Conservation (phyloP, 2,329 filamentous ascomycete genomes). For the Penicillium sp. region DNA sequence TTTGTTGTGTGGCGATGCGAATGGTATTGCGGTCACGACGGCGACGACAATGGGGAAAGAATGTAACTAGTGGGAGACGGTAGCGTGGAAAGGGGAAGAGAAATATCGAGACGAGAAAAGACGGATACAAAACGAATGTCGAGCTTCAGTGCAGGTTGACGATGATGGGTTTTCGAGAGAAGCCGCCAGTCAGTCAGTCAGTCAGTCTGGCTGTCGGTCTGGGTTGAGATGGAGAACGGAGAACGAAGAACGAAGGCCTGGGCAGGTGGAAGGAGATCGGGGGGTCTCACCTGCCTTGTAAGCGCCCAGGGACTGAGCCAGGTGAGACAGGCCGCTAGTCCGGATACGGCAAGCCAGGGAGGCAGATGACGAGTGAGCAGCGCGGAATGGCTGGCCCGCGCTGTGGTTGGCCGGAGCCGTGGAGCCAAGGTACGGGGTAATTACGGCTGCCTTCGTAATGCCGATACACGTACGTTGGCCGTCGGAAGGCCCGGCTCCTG, state of each 20-base stretch:
- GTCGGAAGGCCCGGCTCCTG: neutral
- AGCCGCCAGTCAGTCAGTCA: neutral
- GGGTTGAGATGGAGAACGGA: neutral
- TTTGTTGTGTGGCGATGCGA: neutral
- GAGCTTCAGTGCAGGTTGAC: neutral
- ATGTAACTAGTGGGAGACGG: conserved; percentile 14
- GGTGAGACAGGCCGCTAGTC: neutral
- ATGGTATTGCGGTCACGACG: neutral
- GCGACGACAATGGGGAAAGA: conserved; percentile 11
- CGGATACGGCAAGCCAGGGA: neutral
- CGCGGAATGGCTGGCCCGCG: neutral
- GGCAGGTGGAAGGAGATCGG: neutral
- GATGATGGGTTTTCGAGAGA: neutral
- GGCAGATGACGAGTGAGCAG: conserved; percentile 9
- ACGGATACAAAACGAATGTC: conserved; percentile 12
- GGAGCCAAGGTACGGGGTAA: conserved; percentile 1
- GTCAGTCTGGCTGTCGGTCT: neutral
- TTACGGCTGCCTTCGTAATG: neutral
- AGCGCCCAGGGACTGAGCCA: neutral
- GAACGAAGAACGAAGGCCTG: neutral
- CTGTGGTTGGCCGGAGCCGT: conserved; percentile 11
- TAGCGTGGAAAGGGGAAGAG: neutral
- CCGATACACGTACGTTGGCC: neutral
- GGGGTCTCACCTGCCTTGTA: neutral
- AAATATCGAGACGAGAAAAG: neutral